Conservation (phyloP, 352 stramenopile species). For the Pythium myriotylum region DNA sequence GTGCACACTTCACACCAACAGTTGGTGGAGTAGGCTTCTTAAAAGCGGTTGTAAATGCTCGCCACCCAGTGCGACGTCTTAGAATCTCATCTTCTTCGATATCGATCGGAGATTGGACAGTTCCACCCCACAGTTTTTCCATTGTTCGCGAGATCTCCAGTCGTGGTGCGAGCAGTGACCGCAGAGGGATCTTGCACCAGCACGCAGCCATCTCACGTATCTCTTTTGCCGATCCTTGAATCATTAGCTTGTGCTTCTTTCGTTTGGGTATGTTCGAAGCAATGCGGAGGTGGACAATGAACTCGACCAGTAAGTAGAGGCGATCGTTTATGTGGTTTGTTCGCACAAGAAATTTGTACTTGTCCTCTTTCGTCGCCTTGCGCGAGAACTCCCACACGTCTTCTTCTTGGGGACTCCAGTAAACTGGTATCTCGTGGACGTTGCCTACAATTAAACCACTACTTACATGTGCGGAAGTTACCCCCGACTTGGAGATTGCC, state of each 20-base stretch:
- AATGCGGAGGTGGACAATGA: conserved; percentile 65
- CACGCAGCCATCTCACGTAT: conserved; percentile 73
- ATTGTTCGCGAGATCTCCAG: conserved; percentile 50
- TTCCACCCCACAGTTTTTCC: conserved; percentile 68
- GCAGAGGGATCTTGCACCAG: conserved; percentile 78
- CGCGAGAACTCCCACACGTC: conserved; percentile 84
- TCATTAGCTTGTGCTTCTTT: conserved; percentile 22
- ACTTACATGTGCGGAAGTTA: too few species aligned
- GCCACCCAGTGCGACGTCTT: conserved; percentile 64
- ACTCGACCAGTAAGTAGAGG: conserved; percentile 72
- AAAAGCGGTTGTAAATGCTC: conserved; percentile 72
- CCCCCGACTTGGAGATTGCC: too few species aligned
- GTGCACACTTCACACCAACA: conserved; percentile 71
- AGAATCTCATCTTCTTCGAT: conserved; percentile 79
- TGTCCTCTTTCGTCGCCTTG: conserved; percentile 71
- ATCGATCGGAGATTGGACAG: conserved; percentile 60
- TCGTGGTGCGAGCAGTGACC: conserved; percentile 49
- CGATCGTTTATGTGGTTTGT: conserved; percentile 73
- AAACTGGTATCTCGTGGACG: conserved; percentile 75
- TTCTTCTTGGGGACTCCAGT: conserved; percentile 71
- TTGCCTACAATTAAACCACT: conserved; percentile 50
- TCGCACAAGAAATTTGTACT: conserved; percentile 84
- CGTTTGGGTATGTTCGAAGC: conserved; percentile 28
- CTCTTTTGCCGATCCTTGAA: conserved; percentile 17
- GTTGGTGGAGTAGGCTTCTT: conserved; percentile 47